phyloP scores from a whole-genome alignment of 2,329 filamentous ascomycete genomes.

The Clonostachys sp. region DNA sequence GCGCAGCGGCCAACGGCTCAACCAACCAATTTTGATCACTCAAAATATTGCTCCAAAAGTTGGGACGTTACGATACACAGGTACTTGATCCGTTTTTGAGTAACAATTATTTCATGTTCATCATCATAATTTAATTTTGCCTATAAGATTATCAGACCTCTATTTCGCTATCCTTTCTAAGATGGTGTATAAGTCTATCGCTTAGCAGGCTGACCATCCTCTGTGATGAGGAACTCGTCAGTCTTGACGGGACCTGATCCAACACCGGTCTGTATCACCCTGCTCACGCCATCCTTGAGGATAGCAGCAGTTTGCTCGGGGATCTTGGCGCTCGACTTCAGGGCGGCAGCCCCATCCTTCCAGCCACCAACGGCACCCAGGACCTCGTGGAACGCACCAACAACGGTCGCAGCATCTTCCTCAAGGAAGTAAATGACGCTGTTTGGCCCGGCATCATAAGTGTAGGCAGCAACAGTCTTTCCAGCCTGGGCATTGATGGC shows the following conservation, averaged over 20 bases:
- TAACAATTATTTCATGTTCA: too few species aligned
- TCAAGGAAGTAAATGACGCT: constrained; percentile 94
- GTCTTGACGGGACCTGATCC: constrained; percentile 84
- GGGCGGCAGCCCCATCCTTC: constrained; percentile 54
- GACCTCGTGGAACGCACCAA: constrained; percentile 72
- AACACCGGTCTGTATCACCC: constrained; percentile 87
- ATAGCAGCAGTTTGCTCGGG: constrained; percentile 61
- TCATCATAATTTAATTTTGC: too few species aligned
- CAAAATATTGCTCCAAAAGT: too few species aligned
- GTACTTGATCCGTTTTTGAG: too few species aligned
- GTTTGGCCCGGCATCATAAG: constrained; percentile 95
- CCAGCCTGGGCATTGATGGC: constrained; percentile 78
- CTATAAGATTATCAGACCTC: too few species aligned
- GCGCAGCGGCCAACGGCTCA: too few species aligned
- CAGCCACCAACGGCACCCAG: constrained; percentile 65
- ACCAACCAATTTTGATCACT: too few species aligned
- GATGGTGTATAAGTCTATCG: constrained; percentile 7
- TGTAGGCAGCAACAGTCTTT: constrained; percentile 83
- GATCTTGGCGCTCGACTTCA: constrained; percentile 51
- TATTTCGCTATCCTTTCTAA: not conserved
- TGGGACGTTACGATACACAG: too few species aligned
- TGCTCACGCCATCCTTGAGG: constrained; percentile 75
- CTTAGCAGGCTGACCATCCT: constrained; percentile 49
- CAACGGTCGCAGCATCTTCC: constrained; percentile 66
- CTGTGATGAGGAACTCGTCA: constrained; percentile 69